phyloP scores from a whole-genome alignment of 306 rosid genomes.

The Biancaea sappan region DNA sequence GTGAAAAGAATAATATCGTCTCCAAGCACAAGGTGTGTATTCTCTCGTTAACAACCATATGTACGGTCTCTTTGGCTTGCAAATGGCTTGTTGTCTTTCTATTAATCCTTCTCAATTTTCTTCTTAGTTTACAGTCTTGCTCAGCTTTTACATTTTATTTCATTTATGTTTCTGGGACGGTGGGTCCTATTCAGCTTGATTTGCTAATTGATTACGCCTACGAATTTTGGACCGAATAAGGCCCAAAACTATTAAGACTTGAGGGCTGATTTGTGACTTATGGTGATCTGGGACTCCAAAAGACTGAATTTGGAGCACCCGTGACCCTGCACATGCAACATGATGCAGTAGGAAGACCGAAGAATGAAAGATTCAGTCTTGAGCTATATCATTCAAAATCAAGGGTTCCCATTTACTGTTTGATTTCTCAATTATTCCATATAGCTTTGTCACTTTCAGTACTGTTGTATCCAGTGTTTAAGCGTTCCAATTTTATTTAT shows the following conservation, averaged over 20 bases:
- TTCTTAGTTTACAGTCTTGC: background rate
- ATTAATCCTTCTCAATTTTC: background rate
- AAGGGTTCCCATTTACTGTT: background rate
- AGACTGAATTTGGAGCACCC: background rate
- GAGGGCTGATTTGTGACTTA: background rate
- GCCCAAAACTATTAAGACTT: background rate
- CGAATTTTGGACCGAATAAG: background rate
- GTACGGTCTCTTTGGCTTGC: background rate
- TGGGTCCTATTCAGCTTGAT: background rate
- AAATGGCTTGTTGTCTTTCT: background rate
- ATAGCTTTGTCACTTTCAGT: background rate
- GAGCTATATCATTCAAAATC: too few relatives aligned
- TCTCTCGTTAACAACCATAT: background rate
- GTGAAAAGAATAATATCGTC: background rate
- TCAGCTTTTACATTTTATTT: background rate
- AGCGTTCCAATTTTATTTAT: background rate
- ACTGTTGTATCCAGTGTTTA: background rate
- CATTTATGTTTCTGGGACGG: background rate
- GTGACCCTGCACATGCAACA: too few relatives aligned
- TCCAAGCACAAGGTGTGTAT: background rate
- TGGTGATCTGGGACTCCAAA: background rate
- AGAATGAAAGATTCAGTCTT: too few relatives aligned
- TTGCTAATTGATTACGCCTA: background rate
- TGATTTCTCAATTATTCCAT: background rate
- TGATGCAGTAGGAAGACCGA: too few relatives aligned